phyloP scores from a whole-genome alignment of 148 eudicot genomes.

The Rhododendron griersonianum region DNA sequence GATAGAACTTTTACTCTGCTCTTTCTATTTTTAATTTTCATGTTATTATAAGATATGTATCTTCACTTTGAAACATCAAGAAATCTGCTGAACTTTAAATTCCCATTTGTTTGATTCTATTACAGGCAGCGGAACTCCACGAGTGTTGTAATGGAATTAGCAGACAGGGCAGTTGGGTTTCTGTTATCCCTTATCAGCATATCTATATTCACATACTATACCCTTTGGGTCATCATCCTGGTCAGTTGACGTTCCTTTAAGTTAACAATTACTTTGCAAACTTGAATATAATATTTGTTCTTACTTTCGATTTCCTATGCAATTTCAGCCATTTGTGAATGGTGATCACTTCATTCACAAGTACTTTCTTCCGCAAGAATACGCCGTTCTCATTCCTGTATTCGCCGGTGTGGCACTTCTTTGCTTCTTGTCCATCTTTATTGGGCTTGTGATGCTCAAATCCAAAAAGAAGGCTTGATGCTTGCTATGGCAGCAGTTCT shows the following conservation, averaged over 20 bases:
- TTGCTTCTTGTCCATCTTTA: constrained; percentile 65
- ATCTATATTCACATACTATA: constrained; percentile 81
- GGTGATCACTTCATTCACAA: constrained; percentile 81
- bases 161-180: constrained; percentile 84
- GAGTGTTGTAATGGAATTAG: constrained; percentile 60
- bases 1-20: neutral
- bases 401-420: constrained; percentile 60
- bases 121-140: neutral
- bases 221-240: constrained; percentile 90
- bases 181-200: constrained; percentile 60
- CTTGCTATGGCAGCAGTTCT: neutral
- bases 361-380: constrained; percentile 82
- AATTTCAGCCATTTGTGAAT: constrained; percentile 82
- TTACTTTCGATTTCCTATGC: constrained; percentile 9
- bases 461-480: constrained; percentile 68
- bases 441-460: constrained; percentile 82
- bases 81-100: neutral
- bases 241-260: constrained; percentile 34
- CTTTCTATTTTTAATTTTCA: neutral
- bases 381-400: constrained; percentile 79
- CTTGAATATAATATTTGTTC: neutral
- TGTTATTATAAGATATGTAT: neutral
- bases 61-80: neutral
- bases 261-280: neutral
- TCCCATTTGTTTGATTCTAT: neutral